phyloP scores from a whole-genome alignment of 1,284 basidiomycete genomes.

The Microbotryum violaceum region DNA sequence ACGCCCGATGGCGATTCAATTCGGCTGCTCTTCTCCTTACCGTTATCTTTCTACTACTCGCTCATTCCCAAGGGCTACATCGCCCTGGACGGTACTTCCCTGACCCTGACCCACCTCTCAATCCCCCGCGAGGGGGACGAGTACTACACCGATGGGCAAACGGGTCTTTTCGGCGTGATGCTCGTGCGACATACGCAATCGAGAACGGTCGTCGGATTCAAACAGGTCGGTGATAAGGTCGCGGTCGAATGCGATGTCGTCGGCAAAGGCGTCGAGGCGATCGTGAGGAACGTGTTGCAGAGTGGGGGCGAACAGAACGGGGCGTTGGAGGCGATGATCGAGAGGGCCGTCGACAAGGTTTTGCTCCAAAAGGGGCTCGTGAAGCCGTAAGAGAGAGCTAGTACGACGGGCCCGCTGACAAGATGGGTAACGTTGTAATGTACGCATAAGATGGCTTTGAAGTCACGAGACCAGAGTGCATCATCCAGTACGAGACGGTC shows the following conservation, averaged over 20 bases:
- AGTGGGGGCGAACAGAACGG: slow-evolving; percentile 45
- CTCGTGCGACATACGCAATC: slow-evolving; percentile 89
- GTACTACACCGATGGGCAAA: slow-evolving; percentile 5
- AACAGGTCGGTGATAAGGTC: slow-evolving; percentile 68
- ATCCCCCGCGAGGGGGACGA: slow-evolving; percentile 46
- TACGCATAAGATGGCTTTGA: no score
- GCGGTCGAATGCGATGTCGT: slow-evolving; percentile 95
- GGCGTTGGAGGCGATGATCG: slow-evolving; percentile 55
- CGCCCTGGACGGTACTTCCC: slow-evolving; percentile 85
- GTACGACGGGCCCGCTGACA: not conserved
- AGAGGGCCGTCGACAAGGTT: slow-evolving; percentile 62
- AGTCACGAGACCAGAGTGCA: no score
- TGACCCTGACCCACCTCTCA: slow-evolving; percentile 80
- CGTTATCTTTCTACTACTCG: slow-evolving; percentile 56
- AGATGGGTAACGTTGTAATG: not conserved
- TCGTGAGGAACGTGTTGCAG: slow-evolving; percentile 64
- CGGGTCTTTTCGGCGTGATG: slow-evolving; percentile 78
- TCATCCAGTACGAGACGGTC: no score
- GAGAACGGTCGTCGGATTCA: slow-evolving; percentile 73
- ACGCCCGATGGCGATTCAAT: slow-evolving; percentile 78
- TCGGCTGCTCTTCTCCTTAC: slow-evolving; percentile 68
- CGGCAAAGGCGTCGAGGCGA: slow-evolving; percentile 77
- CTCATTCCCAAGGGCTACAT: slow-evolving; percentile 96
- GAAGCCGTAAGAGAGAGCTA: slow-evolving; percentile 3
- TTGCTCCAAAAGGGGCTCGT: slow-evolving; percentile 41